Conservation (phyloP, 179 eudicot genomes). For the Beta lomatogona region DNA sequence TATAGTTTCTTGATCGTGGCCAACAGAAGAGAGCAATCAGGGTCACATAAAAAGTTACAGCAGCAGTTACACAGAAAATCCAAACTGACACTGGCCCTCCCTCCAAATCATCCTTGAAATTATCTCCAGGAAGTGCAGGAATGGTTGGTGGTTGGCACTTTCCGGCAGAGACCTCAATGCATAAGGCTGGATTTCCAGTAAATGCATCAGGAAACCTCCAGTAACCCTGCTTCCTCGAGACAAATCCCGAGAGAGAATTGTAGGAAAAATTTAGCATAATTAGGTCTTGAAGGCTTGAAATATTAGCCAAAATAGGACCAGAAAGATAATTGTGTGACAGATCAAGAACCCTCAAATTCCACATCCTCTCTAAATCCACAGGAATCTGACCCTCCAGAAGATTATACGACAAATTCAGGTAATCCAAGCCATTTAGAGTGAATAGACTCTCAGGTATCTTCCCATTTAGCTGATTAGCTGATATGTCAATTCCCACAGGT, state of each 20-base stretch:
- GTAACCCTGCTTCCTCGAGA: constrained; percentile 57
- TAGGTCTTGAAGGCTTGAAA: constrained; percentile 66
- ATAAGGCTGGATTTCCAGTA: constrained; percentile 73
- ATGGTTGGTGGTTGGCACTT: constrained; percentile 52
- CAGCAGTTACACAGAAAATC: constrained; percentile 68
- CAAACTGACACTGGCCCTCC: constrained; percentile 67
- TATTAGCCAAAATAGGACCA: constrained; percentile 64
- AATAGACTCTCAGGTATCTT: constrained; percentile 66
- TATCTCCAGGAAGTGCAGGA: constrained; percentile 46
- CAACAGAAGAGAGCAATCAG: constrained; percentile 66
- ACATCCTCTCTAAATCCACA: constrained; percentile 58
- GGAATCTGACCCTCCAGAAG: constrained; percentile 75
- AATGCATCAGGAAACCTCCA: constrained; percentile 83
- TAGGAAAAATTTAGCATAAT: constrained; percentile 62
- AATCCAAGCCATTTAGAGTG: constrained; percentile 70
- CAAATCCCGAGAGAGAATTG: constrained; percentile 68
- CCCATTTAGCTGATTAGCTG: constrained; percentile 69
- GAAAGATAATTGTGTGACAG: constrained; percentile 79
- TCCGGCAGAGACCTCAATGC: constrained; percentile 60
- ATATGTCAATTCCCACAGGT: constrained; percentile 68
- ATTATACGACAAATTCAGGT: constrained; percentile 75
- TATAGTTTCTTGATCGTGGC: constrained; percentile 59
- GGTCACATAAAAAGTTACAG: constrained; percentile 74
- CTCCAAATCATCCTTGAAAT: constrained; percentile 47
- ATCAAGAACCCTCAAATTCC: constrained; percentile 66